Base-by-base conservation (phyloP, 1,139 yeast genomes). In the Blastobotrys persicus region DNA sequence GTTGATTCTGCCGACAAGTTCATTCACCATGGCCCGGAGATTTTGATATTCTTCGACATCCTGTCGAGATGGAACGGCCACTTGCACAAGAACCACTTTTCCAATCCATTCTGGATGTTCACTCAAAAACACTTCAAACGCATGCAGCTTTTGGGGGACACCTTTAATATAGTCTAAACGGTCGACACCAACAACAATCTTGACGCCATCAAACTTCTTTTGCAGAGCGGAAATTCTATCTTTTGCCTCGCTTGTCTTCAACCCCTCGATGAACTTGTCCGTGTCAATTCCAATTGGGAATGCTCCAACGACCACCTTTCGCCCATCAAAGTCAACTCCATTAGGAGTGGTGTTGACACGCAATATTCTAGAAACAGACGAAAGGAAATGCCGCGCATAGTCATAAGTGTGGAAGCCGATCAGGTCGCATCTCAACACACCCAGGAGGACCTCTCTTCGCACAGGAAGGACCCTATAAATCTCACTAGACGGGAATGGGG, bases 321-420 rank as follows among this genome's bases (percentile, higher is more conserved):
- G 74, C 28, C 89, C 88, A 47, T 81, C 74, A 65, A 78, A 88
- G 57, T 85, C 84, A 28, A 92, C 88, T 13, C 97, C 96, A 59
- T 91, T 92, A 4, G 98, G 98, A 52, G 88, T 74, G 0, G 97
- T 89, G 43, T 83, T 84, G 13, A 89, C 83, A 54, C 86, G 79
- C 47, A 94, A 77, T 31, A 92, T 86, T 53, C 96, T 76, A 52
- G 91, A 83, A n/a, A 92, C 96, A 0, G 96, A 83, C 17, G 95
- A 85, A 50, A 94, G 71, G 69, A 94, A 94, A 71, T 94, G 99
- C 60, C 99, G 79, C n/a, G 96, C 98, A 63, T 94, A 94, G 68
- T 94, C 99, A 68, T 94, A 94, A n/a, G 98, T 94, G 68, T 94
- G 99, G 77, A 94, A 94, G 0, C 99, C 99, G 62, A 94, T 83